Conservation (phyloP, 2,329 filamentous ascomycete species). For the Dothideomycetes sp. region DNA sequence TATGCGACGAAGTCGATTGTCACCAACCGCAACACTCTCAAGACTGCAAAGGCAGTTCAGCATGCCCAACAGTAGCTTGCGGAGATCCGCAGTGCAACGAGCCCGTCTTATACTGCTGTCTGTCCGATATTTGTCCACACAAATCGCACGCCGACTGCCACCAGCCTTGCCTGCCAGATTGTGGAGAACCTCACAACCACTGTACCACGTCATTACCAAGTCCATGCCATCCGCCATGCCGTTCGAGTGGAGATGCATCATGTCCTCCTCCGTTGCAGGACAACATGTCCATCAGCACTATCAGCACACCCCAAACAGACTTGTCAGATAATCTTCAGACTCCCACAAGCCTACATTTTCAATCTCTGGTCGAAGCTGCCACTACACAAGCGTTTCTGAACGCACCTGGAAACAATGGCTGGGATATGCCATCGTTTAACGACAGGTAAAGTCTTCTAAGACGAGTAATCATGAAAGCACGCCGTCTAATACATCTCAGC, state of each 20-base stretch:
- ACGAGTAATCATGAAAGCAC: too few species aligned
- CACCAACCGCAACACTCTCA: conserved; percentile 4
- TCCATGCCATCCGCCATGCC: not conserved
- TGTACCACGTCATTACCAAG: not conserved
- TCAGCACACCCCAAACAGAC: conserved; percentile 8
- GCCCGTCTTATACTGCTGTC: conserved; percentile 5
- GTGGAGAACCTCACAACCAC: not conserved
- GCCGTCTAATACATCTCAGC: not conserved
- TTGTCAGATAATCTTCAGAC: conserved; percentile 1
- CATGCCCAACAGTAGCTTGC: conserved; percentile 1
- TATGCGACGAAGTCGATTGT: conserved; percentile 4
- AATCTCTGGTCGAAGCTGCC: conserved; percentile 8
- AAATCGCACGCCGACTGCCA: not conserved
- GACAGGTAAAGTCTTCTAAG: not conserved
- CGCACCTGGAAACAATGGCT: too few species aligned
- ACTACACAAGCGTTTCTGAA: not conserved
- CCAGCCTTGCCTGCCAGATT: conserved; percentile 1
- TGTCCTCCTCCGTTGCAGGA: not conserved
- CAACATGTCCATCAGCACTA: conserved; percentile 7
- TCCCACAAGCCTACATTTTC: conserved; percentile 3
- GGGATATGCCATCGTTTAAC: not conserved
- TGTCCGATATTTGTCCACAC: conserved; percentile 8
- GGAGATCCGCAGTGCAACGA: conserved; percentile 4
- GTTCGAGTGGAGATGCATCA: not conserved
- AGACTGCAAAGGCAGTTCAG: conserved; percentile 10